These are phyloP conservation scores for Tolypocladium ovalisporum DNA, from an alignment of 2,329 filamentous ascomycete genomes.

Conservation along the genomic window DNA sequence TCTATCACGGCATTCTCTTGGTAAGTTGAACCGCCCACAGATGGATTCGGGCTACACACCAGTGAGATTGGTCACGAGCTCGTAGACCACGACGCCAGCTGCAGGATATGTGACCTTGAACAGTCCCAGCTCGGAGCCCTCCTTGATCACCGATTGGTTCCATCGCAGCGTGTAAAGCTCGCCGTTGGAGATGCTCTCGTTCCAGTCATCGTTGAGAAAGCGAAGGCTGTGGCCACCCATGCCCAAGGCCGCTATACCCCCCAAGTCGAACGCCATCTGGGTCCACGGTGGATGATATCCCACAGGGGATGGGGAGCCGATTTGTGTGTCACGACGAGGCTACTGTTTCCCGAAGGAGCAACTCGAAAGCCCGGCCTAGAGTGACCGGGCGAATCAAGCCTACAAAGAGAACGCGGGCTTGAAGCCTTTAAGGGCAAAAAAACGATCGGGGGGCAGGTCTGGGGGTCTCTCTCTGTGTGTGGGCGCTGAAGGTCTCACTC, in stretches of 20 bases:
- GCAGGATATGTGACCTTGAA: slow-evolving; percentile 19
- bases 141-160: slow-evolving; percentile 15
- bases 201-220: slow-evolving; percentile 22
- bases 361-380: neutral
- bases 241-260: slow-evolving; percentile 5
- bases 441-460: slow-evolving; percentile 2
- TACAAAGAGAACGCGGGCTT: slow-evolving; percentile 5
- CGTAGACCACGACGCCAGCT: slow-evolving; percentile 17
- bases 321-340: neutral
- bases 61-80: slow-evolving; percentile 18
- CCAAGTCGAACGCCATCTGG: slow-evolving; percentile 10
- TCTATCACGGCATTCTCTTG: slow-evolving; percentile 8
- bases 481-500: slow-evolving; percentile 12
- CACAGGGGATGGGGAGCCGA: neutral
- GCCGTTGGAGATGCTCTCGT: slow-evolving; percentile 21
- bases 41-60: slow-evolving; percentile 10
- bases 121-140: slow-evolving; percentile 13
- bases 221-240: slow-evolving; percentile 15
- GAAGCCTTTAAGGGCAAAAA: slow-evolving; percentile 8
- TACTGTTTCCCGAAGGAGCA: neutral
- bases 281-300: slow-evolving; percentile 2
- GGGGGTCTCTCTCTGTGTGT: slow-evolving; percentile 3
- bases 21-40: slow-evolving; percentile 2
- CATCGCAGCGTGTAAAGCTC: slow-evolving; percentile 16
- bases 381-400: slow-evolving; percentile 4